Evolutionary conservation across 768 basidiomycete genomes (phyloP), one percentile per base, ranked within the genome.

Genomic region (Russula compacta): DNA sequence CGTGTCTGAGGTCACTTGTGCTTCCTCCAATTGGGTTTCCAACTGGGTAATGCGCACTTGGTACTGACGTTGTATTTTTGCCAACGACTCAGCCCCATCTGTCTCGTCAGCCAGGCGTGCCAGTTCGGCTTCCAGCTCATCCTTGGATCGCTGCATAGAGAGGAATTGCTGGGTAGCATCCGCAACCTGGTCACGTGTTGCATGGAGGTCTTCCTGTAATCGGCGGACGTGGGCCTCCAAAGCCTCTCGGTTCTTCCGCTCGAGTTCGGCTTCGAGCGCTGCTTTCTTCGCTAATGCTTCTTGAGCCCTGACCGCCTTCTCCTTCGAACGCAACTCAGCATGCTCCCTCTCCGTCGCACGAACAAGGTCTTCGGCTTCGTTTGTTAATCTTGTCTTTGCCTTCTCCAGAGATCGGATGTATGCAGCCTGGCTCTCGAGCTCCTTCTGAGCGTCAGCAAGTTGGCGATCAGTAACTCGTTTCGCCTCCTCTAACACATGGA

Each of bases 391-490:
- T 33, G 77, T 73, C 71, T 88, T 90, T 5, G 87, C 84, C 70
- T 91, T 87, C 73, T 95, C 89, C 32, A 95, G 77, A n/a, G 90
- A 91, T 44, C 87, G 85, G 64, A 95, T 89, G 66, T 92, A 86
- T 1, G 79, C 78, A 6, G 78, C 80, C 46, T 89, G 85, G 61
- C 85, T 84, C 71, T 85, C 79, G 36, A 95, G 73, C 70, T 95
- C 92, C 19, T 78, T 72, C 58, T 89, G 86, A 0, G 93, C 88
- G 2, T 91, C 89, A 19, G 78, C 82, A 15, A 98, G 83, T 69
- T 97, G 92, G 42, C 88, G 83, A 71, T 98, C 95, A 1, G 95
- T 95, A 59, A 95, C 85, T 39, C 85, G 85, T 73, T 98, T 98
- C 15, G 95, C 95, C 70, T 95, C 91, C 71, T 98, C 94, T 11